Evolutionary conservation across 2,329 filamentous ascomycete genomes (phyloP).

Genomic region (Colletotrichum musicola): DNA sequence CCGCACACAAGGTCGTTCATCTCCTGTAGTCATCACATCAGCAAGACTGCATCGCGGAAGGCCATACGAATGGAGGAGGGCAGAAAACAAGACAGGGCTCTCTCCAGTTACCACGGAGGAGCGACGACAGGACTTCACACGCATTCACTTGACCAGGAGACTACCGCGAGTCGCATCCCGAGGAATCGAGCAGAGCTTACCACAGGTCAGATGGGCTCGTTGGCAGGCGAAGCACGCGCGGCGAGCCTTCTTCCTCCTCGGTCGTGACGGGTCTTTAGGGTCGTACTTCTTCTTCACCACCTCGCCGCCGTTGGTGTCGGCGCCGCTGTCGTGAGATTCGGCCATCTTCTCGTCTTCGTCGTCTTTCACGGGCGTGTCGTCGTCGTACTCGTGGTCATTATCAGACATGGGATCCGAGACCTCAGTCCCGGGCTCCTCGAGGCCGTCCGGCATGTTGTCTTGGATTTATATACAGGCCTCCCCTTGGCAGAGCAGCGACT

Average conservation of each 20-base stretch:
- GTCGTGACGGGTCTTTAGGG: constrained; percentile 90
- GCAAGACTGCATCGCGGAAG: constrained; percentile 17
- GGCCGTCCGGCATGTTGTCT: constrained; percentile 68
- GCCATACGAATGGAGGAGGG: constrained; percentile 9
- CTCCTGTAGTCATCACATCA: constrained; percentile 69
- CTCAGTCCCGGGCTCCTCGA: constrained; percentile 65
- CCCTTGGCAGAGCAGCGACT: constrained; percentile 21
- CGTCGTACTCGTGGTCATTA: constrained; percentile 69
- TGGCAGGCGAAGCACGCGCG: constrained; percentile 97
- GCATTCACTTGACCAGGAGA: constrained; percentile 31
- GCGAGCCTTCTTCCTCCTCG: constrained; percentile 94
- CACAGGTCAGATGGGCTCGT: constrained; percentile 95
- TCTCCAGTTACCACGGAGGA: constrained; percentile 14
- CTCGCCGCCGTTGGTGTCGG: constrained; percentile 62
- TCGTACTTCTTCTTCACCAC: constrained; percentile 75
- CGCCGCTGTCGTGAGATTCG: constrained; percentile 51
- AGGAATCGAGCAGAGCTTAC: constrained; percentile 70
- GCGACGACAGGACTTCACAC: constrained; percentile 34
- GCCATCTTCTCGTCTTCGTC: constrained; percentile 65
- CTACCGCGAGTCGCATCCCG: constrained; percentile 19
- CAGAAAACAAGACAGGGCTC: background rate
- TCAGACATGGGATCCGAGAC: constrained; percentile 71
- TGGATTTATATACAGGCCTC: constrained; percentile 62
- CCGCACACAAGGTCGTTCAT: constrained; percentile 92
- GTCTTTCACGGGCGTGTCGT: constrained; percentile 59